Conservation (phyloP, 768 basidiomycete genomes). For the Tulasnella sp. region DNA sequence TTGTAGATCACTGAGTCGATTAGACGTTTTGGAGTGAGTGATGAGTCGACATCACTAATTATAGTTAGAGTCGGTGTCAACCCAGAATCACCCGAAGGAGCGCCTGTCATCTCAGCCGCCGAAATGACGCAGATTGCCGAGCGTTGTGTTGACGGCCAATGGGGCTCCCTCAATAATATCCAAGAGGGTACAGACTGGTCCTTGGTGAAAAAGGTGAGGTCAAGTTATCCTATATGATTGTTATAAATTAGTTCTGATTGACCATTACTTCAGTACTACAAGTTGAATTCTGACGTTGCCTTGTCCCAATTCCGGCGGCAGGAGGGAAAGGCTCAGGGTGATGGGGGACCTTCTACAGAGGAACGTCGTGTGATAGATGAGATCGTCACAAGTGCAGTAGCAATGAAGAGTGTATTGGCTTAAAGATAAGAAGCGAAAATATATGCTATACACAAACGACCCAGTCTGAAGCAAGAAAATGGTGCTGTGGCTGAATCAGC, state of each 20-base stretch:
- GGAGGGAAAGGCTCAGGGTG: background rate
- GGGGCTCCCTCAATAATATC: constrained; percentile 33
- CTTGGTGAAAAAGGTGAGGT: constrained; percentile 53
- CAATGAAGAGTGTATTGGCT: constrained; percentile 57
- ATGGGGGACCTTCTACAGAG: constrained; percentile 23
- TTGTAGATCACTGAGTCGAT: constrained; percentile 78
- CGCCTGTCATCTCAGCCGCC: constrained; percentile 25
- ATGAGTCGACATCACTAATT: constrained; percentile 47
- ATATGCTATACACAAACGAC: too few relatives aligned
- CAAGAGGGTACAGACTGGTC: constrained; percentile 56
- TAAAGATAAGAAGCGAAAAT: constrained; percentile 16
- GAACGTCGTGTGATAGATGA: constrained; percentile 37
- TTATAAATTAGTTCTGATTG: too few relatives aligned
- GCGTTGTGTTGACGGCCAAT: constrained; percentile 43
- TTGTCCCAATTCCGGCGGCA: constrained; percentile 16
- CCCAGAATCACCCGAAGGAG: constrained; percentile 12
- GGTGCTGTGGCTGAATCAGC: too few relatives aligned
- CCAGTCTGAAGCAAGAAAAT: too few relatives aligned
- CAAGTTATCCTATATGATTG: constrained; percentile 15
- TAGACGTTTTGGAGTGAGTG: constrained; percentile 70
- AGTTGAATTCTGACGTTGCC: constrained; percentile 44
- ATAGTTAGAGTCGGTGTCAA: constrained; percentile 48
- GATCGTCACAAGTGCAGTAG: constrained; percentile 64
- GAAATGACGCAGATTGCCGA: constrained; percentile 42
- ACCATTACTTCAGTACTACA: constrained; percentile 48